Conservation (phyloP, 805 yeast species). For the Pichia heedii region DNA sequence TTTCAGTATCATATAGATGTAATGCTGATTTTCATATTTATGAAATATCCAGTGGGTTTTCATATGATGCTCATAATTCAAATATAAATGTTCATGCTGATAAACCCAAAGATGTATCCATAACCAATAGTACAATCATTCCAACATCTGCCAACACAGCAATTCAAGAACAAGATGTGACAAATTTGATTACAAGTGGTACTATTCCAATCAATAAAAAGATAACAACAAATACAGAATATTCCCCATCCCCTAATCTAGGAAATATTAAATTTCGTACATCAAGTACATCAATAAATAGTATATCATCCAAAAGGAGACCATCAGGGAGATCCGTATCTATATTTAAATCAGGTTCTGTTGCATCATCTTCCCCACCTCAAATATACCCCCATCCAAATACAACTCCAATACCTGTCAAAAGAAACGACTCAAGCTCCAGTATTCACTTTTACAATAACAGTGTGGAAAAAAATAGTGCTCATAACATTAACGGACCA, state of each 20-base stretch:
- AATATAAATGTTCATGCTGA: constrained; percentile 11
- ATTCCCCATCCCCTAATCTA: constrained; percentile 1
- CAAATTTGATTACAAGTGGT: neutral
- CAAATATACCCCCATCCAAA: constrained; percentile 16
- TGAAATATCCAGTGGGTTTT: neutral
- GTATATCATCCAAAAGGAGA: constrained; percentile 20
- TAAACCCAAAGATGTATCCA: constrained; percentile 2
- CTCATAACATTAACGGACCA: neutral
- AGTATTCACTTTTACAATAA: constrained; percentile 7
- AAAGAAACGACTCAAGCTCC: constrained; percentile 40
- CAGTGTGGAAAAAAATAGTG: constrained; percentile 2
- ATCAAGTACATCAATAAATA: constrained; percentile 18
- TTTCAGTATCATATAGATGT: constrained; percentile 72
- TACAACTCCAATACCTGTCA: constrained; percentile 29
- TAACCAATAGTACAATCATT: neutral
- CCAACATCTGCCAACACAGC: neutral
- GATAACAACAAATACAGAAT: neutral
- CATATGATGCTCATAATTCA: neutral
- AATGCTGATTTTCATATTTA: constrained; percentile 49
- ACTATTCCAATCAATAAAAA: neutral
- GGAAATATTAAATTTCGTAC: constrained; percentile 13
- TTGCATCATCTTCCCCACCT: constrained; percentile 28
- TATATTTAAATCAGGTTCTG: constrained; percentile 57
- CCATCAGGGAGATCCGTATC: constrained; percentile 36
- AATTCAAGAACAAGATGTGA: neutral